Base-by-base conservation (phyloP, 148 eudicot genomes). In the Nepenthes mirabilis region DNA sequence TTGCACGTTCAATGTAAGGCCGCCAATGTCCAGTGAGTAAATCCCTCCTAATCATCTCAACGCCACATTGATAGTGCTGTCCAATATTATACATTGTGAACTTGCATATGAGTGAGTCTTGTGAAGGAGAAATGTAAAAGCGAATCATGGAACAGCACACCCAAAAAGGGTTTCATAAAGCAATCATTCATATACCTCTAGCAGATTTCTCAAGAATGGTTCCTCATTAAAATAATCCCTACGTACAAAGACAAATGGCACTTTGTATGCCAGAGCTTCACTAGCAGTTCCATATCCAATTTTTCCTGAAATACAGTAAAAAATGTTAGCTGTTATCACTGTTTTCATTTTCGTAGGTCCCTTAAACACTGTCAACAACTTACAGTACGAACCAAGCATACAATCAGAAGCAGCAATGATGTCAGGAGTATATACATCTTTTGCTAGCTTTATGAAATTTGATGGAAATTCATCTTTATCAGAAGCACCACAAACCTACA, bases 1-100 rank as follows among this genome's bases (percentile, higher is more conserved):
- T 66, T 63, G 99, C 99, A 61, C 89, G 96, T 60, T 93, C 96
- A 59, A 93, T 94, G 76, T 93, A 93, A 3, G 99, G 96, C 59
- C 75, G 77, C 99, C 99, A 93, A 53, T 86, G 95, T 56, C 99
- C 99, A 72, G 91, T 88, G 32, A 93, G 83, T 74, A 93, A 75
- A 78, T 93, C 99, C 75, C 99, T 83, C 68, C 99, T 76, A 40
- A 88, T 86, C 99, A 93, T 93, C 85, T 93, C 99, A 71, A 93
- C 99, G 14, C 99, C 99, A 75, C 91, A 66, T 72, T 93, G 95
- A 82, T 83, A 76, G 66, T 70, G 72, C 96, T 93, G 79, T 23
- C 68, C 66, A 43, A 65, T n/a, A 66, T 51, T 56, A 34, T 47
- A 57, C 43, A 56, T 56, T 11, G 62, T n/a, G 1, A 11, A 37